Evolutionary conservation across 768 basidiomycete genomes (phyloP).

Genomic region (Russula compacta): DNA sequence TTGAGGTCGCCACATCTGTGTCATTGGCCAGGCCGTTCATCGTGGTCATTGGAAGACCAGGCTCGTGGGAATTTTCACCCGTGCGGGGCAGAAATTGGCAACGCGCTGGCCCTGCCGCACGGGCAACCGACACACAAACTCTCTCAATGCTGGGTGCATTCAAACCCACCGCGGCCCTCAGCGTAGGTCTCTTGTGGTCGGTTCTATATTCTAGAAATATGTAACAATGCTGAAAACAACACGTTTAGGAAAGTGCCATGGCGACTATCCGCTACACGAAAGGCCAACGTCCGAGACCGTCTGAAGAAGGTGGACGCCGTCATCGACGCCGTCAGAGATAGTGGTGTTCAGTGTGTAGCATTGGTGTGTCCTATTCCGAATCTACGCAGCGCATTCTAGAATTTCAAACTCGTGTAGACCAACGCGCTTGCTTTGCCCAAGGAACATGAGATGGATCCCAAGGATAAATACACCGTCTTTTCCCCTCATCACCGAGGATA

Average conservation of each 20-base stretch:
- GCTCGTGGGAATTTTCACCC: slow-evolving; percentile 12
- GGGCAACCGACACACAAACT: neutral
- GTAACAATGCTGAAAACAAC: neutral
- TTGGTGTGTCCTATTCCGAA: slow-evolving; percentile 45
- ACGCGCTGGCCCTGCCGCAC: neutral
- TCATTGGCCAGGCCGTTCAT: slow-evolving; percentile 15
- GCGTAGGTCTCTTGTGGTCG: slow-evolving; percentile 81
- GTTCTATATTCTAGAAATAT: slow-evolving; percentile 18
- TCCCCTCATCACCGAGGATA: slow-evolving; percentile 61
- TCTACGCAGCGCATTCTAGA: neutral
- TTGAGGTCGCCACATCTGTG: neutral
- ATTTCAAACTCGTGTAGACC: slow-evolving; percentile 28
- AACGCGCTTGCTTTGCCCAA: slow-evolving; percentile 79
- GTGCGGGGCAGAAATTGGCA: neutral
- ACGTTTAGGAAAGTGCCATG: slow-evolving; percentile 81
- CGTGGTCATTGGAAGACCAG: slow-evolving; percentile 12
- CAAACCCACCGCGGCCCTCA: slow-evolving; percentile 53
- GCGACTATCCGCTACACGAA: slow-evolving; percentile 84
- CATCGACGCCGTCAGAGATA: slow-evolving; percentile 76
- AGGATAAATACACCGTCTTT: slow-evolving; percentile 95
- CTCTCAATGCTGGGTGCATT: slow-evolving; percentile 78
- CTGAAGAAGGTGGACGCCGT: slow-evolving; percentile 91
- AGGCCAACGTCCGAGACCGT: slow-evolving; percentile 82
- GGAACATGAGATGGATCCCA: slow-evolving; percentile 85
- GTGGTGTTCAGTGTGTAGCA: slow-evolving; percentile 69